phyloP scores from a whole-genome alignment of 1,139 yeast species.

The Pichia sp. region DNA sequence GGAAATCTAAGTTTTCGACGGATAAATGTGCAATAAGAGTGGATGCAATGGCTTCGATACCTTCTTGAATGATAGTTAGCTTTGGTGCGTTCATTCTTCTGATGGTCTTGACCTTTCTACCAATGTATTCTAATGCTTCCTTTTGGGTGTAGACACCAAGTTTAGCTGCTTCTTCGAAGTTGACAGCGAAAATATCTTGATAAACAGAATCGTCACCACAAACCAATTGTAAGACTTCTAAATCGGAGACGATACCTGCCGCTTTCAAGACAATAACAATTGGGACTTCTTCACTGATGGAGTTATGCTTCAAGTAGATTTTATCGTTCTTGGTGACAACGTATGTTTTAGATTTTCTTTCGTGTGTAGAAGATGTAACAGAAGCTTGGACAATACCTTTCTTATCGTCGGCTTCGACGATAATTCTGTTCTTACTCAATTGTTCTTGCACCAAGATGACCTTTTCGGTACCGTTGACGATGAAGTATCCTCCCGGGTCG shows the following conservation, averaged over 20 bases:
- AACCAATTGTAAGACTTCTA: conserved; percentile 90
- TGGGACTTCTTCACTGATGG: conserved; percentile 89
- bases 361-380: conserved; percentile 97
- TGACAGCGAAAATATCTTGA: conserved; percentile 89
- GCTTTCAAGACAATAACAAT: conserved; percentile 93
- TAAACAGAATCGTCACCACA: conserved; percentile 87
- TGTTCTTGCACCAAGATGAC: conserved; percentile 97
- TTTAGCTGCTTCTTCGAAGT: conserved; percentile 91
- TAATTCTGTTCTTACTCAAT: conserved; percentile 92
- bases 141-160: conserved; percentile 87
- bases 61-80: conserved; percentile 82
- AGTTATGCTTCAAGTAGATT: conserved; percentile 87
- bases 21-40: conserved; percentile 95
- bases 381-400: conserved; percentile 96
- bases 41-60: conserved; percentile 96
- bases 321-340: conserved; percentile 90
- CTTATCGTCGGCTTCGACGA: conserved; percentile 95
- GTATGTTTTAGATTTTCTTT: conserved; percentile 94
- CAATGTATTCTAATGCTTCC: conserved; percentile 90
- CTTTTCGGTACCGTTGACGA: conserved; percentile 97
- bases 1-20: conserved; percentile 77
- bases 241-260: conserved; percentile 90
- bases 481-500: conserved; percentile 98
- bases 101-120: conserved; percentile 87
- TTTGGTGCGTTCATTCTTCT: conserved; percentile 86